Conservation (phyloP, 495 filamentous ascomycete genomes). For the Trichoderma asperelloides region DNA sequence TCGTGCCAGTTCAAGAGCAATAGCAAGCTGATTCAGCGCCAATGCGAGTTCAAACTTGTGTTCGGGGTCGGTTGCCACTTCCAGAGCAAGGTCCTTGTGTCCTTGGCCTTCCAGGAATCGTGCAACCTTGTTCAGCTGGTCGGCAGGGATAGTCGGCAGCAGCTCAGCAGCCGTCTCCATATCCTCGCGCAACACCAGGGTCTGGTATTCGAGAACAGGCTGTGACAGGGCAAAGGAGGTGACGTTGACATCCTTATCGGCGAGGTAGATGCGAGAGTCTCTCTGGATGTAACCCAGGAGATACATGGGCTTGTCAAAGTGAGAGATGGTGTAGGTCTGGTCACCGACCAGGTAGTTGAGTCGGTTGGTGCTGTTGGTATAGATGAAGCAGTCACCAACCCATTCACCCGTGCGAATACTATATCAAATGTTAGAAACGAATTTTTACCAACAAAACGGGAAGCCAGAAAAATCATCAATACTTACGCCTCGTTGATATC, state of each 20-base stretch:
- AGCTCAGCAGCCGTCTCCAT: constrained; percentile 86
- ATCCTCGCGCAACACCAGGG: constrained; percentile 87
- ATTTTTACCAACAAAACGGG: neutral
- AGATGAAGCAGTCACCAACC: constrained; percentile 98
- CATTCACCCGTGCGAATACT: constrained; percentile 92
- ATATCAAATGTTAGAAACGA: neutral
- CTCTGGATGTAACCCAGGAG: constrained; percentile 90
- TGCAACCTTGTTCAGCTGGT: constrained; percentile 95
- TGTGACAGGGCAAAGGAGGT: constrained; percentile 87
- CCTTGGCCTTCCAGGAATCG: constrained; percentile 97
- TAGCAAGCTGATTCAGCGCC: constrained; percentile 68
- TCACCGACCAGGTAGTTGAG: constrained; percentile 97
- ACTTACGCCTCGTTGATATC: constrained; percentile 81
- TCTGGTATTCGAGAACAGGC: constrained; percentile 95
- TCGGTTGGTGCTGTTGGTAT: constrained; percentile 93
- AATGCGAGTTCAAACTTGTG: constrained; percentile 95
- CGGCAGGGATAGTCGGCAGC: constrained; percentile 69
- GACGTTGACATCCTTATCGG: constrained; percentile 89
- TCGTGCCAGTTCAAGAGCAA: constrained; percentile 75
- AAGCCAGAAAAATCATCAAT: neutral
- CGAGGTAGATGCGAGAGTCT: constrained; percentile 85
- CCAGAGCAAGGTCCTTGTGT: constrained; percentile 88
- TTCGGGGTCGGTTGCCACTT: constrained; percentile 92
- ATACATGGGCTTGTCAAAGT: constrained; percentile 94
- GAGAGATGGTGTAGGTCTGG: constrained; percentile 96